phyloP scores from a whole-genome alignment of 2,329 filamentous ascomycete genomes.

The Alternaria dauci region DNA sequence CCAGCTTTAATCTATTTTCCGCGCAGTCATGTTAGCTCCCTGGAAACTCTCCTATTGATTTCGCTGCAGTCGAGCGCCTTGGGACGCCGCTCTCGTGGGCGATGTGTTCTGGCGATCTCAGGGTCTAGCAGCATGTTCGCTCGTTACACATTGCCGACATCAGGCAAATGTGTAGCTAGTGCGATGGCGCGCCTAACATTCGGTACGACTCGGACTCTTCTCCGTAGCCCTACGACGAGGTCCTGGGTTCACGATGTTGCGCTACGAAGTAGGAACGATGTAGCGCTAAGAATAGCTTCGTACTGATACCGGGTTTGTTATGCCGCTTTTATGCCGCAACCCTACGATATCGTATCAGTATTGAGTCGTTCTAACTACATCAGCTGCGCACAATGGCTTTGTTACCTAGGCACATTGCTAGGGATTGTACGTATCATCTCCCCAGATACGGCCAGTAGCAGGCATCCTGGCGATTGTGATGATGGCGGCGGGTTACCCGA shows the following conservation, averaged over 20 bases:
- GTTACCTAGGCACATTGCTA: not conserved
- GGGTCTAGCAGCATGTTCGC: not conserved
- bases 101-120: not conserved
- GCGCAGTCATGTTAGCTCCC: not conserved
- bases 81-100: not conserved
- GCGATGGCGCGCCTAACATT: slow-evolving; percentile 3
- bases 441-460: not conserved
- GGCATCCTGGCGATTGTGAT: slow-evolving; percentile 15
- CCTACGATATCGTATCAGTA: not conserved
- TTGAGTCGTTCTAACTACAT: not conserved
- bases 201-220: not conserved
- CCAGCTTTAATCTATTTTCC: slow-evolving; percentile 8
- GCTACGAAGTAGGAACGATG: not conserved
- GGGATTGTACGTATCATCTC: not conserved
- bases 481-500: slow-evolving; percentile 26
- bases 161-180: not conserved
- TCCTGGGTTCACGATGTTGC: not conserved
- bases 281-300: not conserved
- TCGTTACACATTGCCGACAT: not conserved
- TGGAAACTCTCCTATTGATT: slow-evolving; percentile 1
- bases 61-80: not conserved
- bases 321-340: slow-evolving; percentile 1
- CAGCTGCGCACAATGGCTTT: not conserved
- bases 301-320: not conserved
- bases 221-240: not conserved